Evolutionary conservation across 2,329 filamentous ascomycete species (phyloP).

Genomic region (Aspergillus quadricinctus): DNA sequence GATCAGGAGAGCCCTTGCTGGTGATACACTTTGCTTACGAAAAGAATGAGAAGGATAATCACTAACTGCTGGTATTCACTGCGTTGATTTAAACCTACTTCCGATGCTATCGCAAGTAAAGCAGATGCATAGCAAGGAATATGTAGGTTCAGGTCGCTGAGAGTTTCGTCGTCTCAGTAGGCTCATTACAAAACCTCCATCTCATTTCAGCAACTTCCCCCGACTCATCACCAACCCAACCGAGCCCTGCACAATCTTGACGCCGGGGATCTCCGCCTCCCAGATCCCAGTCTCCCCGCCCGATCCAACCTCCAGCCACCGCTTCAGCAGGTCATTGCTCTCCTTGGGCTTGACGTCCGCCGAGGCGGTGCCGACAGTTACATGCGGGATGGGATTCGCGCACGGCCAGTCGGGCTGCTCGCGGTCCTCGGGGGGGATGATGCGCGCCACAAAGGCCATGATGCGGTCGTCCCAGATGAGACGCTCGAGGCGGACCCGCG

Average conservation of each 20-base stretch:
- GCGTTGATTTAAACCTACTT: background rate
- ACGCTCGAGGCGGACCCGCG: conserved; percentile 54
- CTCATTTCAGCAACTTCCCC: conserved; percentile 3
- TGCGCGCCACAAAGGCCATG: conserved; percentile 85
- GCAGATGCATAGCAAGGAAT: background rate
- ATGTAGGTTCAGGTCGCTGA: background rate
- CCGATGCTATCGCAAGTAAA: background rate
- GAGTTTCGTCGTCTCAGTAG: background rate
- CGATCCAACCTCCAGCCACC: conserved; percentile 65
- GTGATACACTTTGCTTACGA: background rate
- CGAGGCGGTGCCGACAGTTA: conserved; percentile 81
- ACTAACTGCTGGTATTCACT: background rate
- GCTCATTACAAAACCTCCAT: background rate
- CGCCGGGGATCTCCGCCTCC: conserved; percentile 52
- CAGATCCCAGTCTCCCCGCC: conserved; percentile 49
- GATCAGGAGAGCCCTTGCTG: too few relatives aligned
- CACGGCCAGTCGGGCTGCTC: conserved; percentile 58
- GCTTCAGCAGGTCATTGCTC: conserved; percentile 76
- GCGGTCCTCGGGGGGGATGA: conserved; percentile 44
- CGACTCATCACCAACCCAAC: conserved; percentile 49
- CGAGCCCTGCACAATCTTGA: conserved; percentile 52
- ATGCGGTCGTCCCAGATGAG: conserved; percentile 80
- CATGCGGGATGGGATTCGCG: conserved; percentile 74
- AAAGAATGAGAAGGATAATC: background rate
- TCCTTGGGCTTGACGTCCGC: conserved; percentile 81